Evolutionary conservation across 1,284 basidiomycete genomes (phyloP).

Genomic region (Cryptococcus floricola): DNA sequence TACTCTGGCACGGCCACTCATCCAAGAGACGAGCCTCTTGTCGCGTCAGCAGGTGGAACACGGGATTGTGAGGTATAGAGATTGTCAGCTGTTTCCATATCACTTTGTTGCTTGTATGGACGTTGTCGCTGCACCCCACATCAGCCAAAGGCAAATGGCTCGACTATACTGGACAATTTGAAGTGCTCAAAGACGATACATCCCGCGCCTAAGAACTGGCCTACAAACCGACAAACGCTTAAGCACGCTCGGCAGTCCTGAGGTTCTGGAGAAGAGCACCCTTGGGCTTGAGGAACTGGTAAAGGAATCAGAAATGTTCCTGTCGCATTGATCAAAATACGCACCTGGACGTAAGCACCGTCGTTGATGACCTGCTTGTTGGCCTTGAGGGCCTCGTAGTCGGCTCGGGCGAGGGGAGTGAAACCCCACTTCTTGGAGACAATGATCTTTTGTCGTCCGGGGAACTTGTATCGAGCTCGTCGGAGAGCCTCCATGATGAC

Average conservation of each 20-base stretch:
- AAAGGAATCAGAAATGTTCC: neutral
- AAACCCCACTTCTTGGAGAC: constrained; percentile 98
- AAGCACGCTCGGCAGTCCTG: constrained; percentile 71
- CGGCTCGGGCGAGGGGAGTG: constrained; percentile 87
- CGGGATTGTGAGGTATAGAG: too few relatives aligned
- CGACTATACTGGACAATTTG: too few relatives aligned
- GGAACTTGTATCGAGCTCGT: constrained; percentile 99
- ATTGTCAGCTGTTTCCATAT: too few relatives aligned
- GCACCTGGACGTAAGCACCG: constrained; percentile 56
- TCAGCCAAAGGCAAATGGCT: too few relatives aligned
- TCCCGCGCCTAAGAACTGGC: neutral
- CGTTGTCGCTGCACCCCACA: too few relatives aligned
- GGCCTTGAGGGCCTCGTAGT: constrained; percentile 83
- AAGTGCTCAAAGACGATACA: constrained; percentile 1
- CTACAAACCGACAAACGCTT: constrained; percentile 17
- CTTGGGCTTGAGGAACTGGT: constrained; percentile 81
- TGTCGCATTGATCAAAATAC: constrained; percentile 43
- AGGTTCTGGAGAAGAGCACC: constrained; percentile 81
- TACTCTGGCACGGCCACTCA: too few relatives aligned
- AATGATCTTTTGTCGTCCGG: constrained; percentile 98
- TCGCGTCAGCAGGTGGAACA: too few relatives aligned
- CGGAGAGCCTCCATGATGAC: constrained; percentile 96
- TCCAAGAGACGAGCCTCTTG: too few relatives aligned
- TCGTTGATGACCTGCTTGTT: constrained; percentile 77
- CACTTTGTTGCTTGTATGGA: too few relatives aligned